Base-by-base conservation (phyloP, 352 stramenopile genomes). In the Phytophthora podocarpi region DNA sequence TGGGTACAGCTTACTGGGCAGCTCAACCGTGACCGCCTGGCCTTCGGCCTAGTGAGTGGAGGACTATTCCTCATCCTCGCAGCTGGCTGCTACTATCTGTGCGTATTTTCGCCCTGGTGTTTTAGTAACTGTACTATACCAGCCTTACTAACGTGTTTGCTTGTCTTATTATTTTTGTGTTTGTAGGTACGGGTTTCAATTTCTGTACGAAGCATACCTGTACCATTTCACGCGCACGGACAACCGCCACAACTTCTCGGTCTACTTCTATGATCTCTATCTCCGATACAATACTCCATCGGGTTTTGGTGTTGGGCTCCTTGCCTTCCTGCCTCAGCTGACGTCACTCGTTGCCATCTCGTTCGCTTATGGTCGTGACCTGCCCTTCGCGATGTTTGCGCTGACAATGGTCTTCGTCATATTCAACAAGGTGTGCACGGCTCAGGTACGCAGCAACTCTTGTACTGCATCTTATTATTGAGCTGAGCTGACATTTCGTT, bases 201-300 rank as follows among this genome's bases (percentile, higher is more conserved):
- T 98, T 60, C 62, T 99, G 18, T 88, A 98, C 54, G 91, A 99
- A 68, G 91, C 96, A 26, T 92, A 99, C 37, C 62, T 99, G n/a
- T 99, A 99, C 69, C 98, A 99, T 63, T 96, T 99, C 59, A 93
- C 86, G 21, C 91, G 98, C 28, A 96, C 97, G 1, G 98, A 99
- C 85, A 98, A 99, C 76, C 94, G 97, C 21, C 98, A 99, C 80
- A 99, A 99, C 72, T 99, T 99, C 70, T 99, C 96, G 5, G 92
- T 99, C 32, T 99, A 99, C 78, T 99, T 98, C 78, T 99, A 99
- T 76, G 93, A 96, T 70, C 97, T 99, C n/a, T 99, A 99, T 74
- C 81, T 99, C 53, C 91, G 87, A 50, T 96, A 96, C 70, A 83
- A 90, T 35, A 94, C 87, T 0, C 70, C 74, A 7, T 85, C 83